Conservation (phyloP, 768 basidiomycete genomes). For the Mycena filopes region DNA sequence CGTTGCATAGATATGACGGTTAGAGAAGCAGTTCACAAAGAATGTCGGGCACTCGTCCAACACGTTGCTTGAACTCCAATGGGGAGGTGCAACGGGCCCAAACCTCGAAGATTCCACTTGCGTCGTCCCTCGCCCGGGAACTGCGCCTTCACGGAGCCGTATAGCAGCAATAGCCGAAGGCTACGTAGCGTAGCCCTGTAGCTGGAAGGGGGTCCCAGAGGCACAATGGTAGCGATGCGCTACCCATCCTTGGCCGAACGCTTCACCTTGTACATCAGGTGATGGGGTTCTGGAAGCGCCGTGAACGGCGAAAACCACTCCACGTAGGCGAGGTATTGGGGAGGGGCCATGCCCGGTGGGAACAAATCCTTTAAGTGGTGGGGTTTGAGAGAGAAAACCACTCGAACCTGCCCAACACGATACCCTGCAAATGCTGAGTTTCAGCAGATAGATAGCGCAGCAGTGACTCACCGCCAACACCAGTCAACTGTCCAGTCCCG, state of each 20-base stretch:
- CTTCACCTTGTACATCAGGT: constrained; percentile 17
- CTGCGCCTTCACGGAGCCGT: too few species aligned
- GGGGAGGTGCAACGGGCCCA: neutral
- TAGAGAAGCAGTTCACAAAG: constrained; percentile 22
- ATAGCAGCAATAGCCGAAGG: constrained; percentile 42
- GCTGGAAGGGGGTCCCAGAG: too few species aligned
- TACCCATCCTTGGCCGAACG: constrained; percentile 17
- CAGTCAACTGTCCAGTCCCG: constrained; percentile 11
- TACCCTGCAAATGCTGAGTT: neutral
- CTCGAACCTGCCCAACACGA: neutral
- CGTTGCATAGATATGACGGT: constrained; percentile 22
- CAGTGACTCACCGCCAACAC: constrained; percentile 36
- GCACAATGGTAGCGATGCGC: constrained; percentile 39
- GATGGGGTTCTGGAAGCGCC: constrained; percentile 19
- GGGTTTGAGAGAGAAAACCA: too few species aligned
- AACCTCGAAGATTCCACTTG: too few species aligned
- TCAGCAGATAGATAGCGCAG: too few species aligned
- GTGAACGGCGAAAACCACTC: constrained; percentile 39
- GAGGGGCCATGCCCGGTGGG: constrained; percentile 6
- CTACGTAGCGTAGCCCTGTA: constrained; percentile 38
- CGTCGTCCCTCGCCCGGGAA: too few species aligned
- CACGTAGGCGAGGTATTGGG: constrained; percentile 38
- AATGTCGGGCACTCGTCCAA: constrained; percentile 6
- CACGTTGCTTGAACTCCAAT: constrained; percentile 11
- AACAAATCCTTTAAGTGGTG: neutral